Evolutionary conservation across 352 stramenopile species (phyloP), one percentile per base, ranked within the genome.

Genomic region (Thraustotheca clavata): DNA sequence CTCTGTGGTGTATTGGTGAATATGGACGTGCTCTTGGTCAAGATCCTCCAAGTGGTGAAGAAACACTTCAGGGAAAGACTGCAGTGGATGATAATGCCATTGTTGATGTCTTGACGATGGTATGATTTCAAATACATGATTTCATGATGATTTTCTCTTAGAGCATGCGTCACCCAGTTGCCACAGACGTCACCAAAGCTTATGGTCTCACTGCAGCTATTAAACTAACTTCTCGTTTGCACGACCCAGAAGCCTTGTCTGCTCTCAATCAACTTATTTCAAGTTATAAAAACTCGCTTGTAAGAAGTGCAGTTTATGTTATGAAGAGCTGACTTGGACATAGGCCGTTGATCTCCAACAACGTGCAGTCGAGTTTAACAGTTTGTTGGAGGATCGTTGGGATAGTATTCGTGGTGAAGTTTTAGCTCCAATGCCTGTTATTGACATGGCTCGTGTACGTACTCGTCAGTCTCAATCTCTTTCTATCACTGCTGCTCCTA

Each of bases 1-100:
- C 90, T 9, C 91, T 99, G 49, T 99, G 97, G 97, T 98, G 94
- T 70, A 88, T 99, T 50, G 96, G 96, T 14, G 96, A 99, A 75
- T 99, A 98, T 73, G 96, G 95, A 34, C 83, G 95, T 62, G 73
- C 97, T 40, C 59, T 99, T 14, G 70, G 76, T 18, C 76, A 88
- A 35, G 74, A 79, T 14, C 80, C 81, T 9, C 38, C 71, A 8
- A 75, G 76, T 0, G 80, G 88, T 35, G 83, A 91, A 12, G 52
- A 65, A 18, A 79, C 80, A 18, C 70, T 92, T 20, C 72, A 55
- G 24, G 79, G 83, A 47, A 91, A 90, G 69, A 72, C 70, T 52
- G 71, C 71, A 50, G 83, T 92, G 5, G 77, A 88, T 8, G 85
- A 94, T 39, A 72, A 60, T 43, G 77, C 61, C 29, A 67, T 92